Evolutionary conservation across 441 rosid genomes (phyloP).

Genomic region (Bocquillonia castaneifolia): DNA sequence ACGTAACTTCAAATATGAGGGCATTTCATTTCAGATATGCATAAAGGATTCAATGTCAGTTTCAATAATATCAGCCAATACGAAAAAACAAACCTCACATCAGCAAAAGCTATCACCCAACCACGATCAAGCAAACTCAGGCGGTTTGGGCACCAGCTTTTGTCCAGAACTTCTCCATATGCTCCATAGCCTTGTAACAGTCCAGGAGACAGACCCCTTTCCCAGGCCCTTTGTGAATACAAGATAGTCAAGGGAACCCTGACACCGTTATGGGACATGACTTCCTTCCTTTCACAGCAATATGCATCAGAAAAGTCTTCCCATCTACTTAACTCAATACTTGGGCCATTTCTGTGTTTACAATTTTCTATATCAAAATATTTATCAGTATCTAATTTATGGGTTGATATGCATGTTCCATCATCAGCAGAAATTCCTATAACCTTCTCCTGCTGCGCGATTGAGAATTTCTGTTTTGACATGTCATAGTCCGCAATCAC

Average conservation of each 20-base stretch:
- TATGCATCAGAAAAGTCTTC: constrained; percentile 49
- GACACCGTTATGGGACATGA: constrained; percentile 69
- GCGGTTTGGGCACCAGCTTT: constrained; percentile 70
- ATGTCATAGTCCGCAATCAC: constrained; percentile 71
- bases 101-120: constrained; percentile 92
- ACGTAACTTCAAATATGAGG: neutral
- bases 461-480: constrained; percentile 47
- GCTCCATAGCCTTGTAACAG: constrained; percentile 83
- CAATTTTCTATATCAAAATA: constrained; percentile 12
- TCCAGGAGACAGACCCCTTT: constrained; percentile 59
- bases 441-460: constrained; percentile 60
- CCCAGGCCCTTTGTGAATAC: constrained; percentile 64
- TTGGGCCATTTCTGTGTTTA: constrained; percentile 22
- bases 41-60: too few species aligned
- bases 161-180: constrained; percentile 80
- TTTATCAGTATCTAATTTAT: constrained; percentile 21
- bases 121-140: constrained; percentile 90
- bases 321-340: constrained; percentile 37
- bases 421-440: constrained; percentile 28
- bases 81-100: constrained; percentile 59
- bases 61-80: neutral
- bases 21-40: neutral
- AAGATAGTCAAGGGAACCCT: constrained; percentile 69
- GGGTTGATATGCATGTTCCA: constrained; percentile 25
- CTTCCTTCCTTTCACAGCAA: constrained; percentile 64